Evolutionary conservation across 164 flowering plant genomes (phyloP).

Genomic region (Stephania cephalantha): DNA sequence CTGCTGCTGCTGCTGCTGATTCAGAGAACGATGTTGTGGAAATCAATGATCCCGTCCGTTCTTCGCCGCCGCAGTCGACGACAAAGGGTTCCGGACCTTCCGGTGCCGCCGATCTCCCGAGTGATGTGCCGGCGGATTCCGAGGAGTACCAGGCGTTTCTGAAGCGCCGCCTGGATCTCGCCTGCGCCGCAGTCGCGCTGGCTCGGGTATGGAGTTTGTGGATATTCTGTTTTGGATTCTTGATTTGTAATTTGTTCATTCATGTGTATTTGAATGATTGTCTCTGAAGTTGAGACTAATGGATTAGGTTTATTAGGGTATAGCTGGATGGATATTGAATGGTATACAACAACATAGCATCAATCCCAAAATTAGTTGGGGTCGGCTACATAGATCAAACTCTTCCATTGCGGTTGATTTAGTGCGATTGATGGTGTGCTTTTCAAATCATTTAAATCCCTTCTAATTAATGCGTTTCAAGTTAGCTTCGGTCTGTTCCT

Average conservation of each 20-base stretch:
- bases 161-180: conserved; percentile 65
- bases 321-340: too few species aligned
- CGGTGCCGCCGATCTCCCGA: neutral
- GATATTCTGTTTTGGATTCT: conserved; percentile 5
- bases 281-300: too few species aligned
- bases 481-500: too few species aligned
- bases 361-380: too few species aligned
- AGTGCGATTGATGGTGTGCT: too few species aligned
- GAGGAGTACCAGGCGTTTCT: conserved; percentile 74
- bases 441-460: too few species aligned
- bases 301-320: too few species aligned
- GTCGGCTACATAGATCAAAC: too few species aligned
- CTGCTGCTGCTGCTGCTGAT: neutral
- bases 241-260: neutral
- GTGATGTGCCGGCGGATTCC: conserved; percentile 43
- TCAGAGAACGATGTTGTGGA: conserved; percentile 20
- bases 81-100: neutral
- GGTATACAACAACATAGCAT: too few species aligned
- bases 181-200: conserved; percentile 90
- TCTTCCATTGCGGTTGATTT: too few species aligned
- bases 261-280: neutral
- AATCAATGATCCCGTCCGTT: conserved; percentile 17
- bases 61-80: neutral
- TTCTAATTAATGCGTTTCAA: too few species aligned
- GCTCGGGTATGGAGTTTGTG: conserved; percentile 40